Evolutionary conservation across 2,329 filamentous ascomycete species (phyloP), one percentile per base, ranked within the genome.

Genomic region (Chaetomium globosum): DNA sequence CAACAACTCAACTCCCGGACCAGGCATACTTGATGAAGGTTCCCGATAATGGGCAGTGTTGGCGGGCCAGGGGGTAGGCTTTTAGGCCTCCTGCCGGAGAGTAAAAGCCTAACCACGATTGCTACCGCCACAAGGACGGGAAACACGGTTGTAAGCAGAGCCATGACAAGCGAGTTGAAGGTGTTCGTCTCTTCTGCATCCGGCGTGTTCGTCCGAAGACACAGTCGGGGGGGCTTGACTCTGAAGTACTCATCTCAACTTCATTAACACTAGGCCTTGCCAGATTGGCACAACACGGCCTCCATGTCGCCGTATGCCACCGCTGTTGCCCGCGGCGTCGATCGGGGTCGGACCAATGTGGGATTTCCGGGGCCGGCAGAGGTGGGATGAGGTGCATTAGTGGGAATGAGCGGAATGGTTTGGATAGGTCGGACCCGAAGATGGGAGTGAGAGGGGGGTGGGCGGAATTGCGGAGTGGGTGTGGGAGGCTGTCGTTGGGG

Each of bases 11-110:
- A 53, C 26, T 13, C n/a, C 28, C 30, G 16, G 16, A 43, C 1
- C 13, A 12, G 36, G 49, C 69, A 36, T 66, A 71, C 69, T 67
- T 65, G 66, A 43, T 73, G 71, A 28, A 74, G 69, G 28, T 74
- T 74, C 8, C 73, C 73, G 7, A 74, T 63, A 33, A 74, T 61
- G 1, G 72, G 73, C 16, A 73, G 65, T 3, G 71, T 73, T 1
- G 72, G 72, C 10, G 73, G 72, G 2, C 72, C 73, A 6, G 72
- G 72, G 4, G 73, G 73, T 48, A 68, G 68, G 49, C 67, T 69
- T 64, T 70, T 71, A 19, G 71, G 71, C 28, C 71, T 62, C 28
- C 70, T 63, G 28, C 71, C 71, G 3, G 64, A 62, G 57, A 67
- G 60, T 30, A 72, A 39, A 26, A 72, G 65, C 9, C 67, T 67